Percentiles rank a stretch among this genome's conserved stretches.
Conservation (phyloP, 345 rosid genomes). For the Moringa oleifera region DNA sequence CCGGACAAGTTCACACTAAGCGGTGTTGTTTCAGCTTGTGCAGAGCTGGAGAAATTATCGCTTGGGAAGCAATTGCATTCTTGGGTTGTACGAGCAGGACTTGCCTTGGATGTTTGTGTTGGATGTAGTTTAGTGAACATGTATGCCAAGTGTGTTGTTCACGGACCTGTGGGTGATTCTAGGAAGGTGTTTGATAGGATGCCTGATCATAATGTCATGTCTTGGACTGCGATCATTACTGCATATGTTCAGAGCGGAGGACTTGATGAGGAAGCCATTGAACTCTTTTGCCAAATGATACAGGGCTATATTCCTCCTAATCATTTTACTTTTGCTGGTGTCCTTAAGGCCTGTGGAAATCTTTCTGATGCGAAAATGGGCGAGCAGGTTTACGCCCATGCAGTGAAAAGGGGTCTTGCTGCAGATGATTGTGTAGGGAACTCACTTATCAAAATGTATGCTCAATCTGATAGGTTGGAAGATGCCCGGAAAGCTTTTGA, state of each 20-base stretch:
- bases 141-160: slow-evolving; percentile 55
- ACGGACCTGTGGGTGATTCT: slow-evolving; percentile 45
- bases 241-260: slow-evolving; percentile 34
- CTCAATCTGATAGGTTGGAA: slow-evolving; percentile 51
- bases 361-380: slow-evolving; percentile 37
- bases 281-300: slow-evolving; percentile 51
- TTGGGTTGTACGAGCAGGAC: slow-evolving; percentile 41
- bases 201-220: slow-evolving; percentile 57
- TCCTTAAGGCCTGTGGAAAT: slow-evolving; percentile 62
- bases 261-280: slow-evolving; percentile 38
- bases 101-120: slow-evolving; percentile 48
- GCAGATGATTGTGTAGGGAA: slow-evolving; percentile 55
- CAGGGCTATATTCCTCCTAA: slow-evolving; percentile 42
- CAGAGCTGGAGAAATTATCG: slow-evolving; percentile 34
- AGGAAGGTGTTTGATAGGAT: slow-evolving; percentile 63
- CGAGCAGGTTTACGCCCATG: slow-evolving; percentile 41
- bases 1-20: slow-evolving; percentile 53
- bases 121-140: slow-evolving; percentile 72
- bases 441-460: slow-evolving; percentile 62
- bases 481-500: slow-evolving; percentile 61
- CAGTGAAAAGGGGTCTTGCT: slow-evolving; percentile 51
- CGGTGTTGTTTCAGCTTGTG: slow-evolving; percentile 50
- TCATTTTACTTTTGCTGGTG: slow-evolving; percentile 66
- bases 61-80: slow-evolving; percentile 64
- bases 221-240: slow-evolving; percentile 68